Percentiles rank a stretch among this genome's conserved stretches.
These are phyloP conservation scores for Marchantia polymorpha DNA, from an alignment of 225 moss, liverwort and hornwort genomes.

Conservation along the genomic window DNA sequence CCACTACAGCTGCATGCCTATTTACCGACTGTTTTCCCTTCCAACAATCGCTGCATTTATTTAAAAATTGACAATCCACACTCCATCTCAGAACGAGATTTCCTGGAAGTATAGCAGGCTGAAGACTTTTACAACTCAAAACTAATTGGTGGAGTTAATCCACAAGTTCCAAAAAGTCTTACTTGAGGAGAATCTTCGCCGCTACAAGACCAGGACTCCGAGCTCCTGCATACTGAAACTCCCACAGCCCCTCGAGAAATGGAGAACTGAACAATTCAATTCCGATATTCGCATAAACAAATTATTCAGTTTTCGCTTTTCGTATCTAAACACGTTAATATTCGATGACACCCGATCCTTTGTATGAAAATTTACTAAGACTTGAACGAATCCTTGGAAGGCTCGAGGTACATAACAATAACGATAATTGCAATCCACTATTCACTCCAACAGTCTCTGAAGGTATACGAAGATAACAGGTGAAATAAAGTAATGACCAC, in stretches of 20 bases:
- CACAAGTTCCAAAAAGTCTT: not conserved
- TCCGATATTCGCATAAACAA: not conserved
- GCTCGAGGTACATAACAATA: not conserved
- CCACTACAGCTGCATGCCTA: too few relatives aligned
- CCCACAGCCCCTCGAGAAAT: conserved; percentile 75
- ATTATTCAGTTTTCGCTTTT: not conserved
- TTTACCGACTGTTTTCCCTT: too few relatives aligned
- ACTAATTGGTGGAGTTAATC: too few relatives aligned
- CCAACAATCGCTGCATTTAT: too few relatives aligned
- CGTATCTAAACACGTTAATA: not conserved
- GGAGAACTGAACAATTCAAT: conserved; percentile 56
- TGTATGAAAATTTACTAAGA: conserved; percentile 3
- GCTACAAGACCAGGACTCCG: conserved; percentile 68
- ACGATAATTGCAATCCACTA: not conserved
- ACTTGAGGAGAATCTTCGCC: conserved; percentile 61
- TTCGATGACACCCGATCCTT: not conserved
- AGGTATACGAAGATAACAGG: not conserved
- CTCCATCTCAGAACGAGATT: too few relatives aligned
- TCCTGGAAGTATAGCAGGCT: too few relatives aligned
- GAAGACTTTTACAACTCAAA: too few relatives aligned
- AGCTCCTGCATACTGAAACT: conserved; percentile 81
- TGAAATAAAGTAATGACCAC: not conserved
- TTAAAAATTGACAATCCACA: too few relatives aligned
- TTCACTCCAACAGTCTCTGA: not conserved
- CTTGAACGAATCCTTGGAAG: not conserved